These are phyloP conservation scores for Albizia julibrissin DNA, from an alignment of 306 rosid species.

Conservation along the genomic window DNA sequence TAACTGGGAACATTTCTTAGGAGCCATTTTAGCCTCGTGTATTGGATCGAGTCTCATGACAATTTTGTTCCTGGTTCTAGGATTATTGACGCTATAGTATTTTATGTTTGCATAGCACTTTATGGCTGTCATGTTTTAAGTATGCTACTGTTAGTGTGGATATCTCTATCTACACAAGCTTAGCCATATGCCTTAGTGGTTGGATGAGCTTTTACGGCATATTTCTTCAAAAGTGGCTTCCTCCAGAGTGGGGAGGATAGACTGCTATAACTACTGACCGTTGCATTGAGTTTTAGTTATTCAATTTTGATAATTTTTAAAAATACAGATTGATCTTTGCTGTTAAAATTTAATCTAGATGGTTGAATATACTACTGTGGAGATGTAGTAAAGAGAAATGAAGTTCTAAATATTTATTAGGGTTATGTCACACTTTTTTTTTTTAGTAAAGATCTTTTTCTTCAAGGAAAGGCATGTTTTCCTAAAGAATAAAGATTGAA, in stretches of 20 bases:
- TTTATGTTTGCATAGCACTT: conserved; percentile 29
- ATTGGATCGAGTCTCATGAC: conserved; percentile 31
- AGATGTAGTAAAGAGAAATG: neutral
- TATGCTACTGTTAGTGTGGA: neutral
- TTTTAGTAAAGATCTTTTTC: neutral
- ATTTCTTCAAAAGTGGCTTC: neutral
- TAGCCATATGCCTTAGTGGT: neutral
- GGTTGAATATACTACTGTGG: neutral
- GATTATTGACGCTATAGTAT: conserved; percentile 37
- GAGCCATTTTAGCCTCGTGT: conserved; percentile 28
- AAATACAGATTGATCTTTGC: neutral
- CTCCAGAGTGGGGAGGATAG: neutral
- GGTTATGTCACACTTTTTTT: neutral
- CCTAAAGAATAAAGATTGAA: neutral
- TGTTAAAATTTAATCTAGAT: neutral
- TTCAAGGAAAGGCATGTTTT: neutral
- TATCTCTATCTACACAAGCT: neutral
- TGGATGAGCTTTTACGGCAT: neutral
- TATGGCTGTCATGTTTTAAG: conserved; percentile 1
- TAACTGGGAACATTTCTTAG: conserved; percentile 30
- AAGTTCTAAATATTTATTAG: neutral
- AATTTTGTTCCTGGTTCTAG: conserved; percentile 38
- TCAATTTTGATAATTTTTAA: neutral
- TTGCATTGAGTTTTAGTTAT: neutral
- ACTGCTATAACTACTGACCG: neutral